Base-by-base conservation (phyloP, 2,329 filamentous ascomycete genomes). In the Nigrograna mackinnonii region DNA sequence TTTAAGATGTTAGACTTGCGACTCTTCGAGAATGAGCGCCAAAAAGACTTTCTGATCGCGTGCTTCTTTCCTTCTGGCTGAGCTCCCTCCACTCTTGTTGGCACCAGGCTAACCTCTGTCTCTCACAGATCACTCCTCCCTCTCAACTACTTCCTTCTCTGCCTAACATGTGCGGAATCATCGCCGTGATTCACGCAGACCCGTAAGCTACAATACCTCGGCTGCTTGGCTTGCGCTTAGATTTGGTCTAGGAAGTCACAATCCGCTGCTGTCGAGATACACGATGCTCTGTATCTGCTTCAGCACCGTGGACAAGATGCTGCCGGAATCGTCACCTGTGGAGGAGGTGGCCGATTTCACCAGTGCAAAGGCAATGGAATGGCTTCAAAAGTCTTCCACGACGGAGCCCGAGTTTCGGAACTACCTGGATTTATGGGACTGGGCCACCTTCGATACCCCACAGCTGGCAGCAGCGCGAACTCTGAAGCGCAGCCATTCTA, bases 401-500 rank as follows among this genome's bases (percentile, higher is more conserved):
- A 95, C 51, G 91, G 89, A 52, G 79, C 82, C 45, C 81, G 87
- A 48, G 78, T 91, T 30, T 74, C 80, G 36, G 84, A 91, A 59
- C 79, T 94, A 38, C 87, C 89, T 11, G 91, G 91, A 22, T 92
- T 83, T 69, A 91, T 94, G 87, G 90, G 89, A 48, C 79, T 96
- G 46, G 87, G 83, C 31, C 91, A 96, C 69, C 71, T 96, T 55
- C 79, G 91, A 66, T 96, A 96, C 69, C 91, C 91, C 9, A 96
- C 91, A 6, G 87, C 88, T 11, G 91, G 91, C 43, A 94, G 85
- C 66, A 88, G 86, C 54, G 83, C 83, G 44, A 92, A 89, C 60
- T 85, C 89, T 6, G 90, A 96, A 70, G 89, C 89, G 9, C 91
- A 96, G 70, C 91, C 91, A 0, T 95, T 96, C 69, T 96, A 94